phyloP scores from a whole-genome alignment of 73 alveolate genomes.

The Tetrahymena borealis region DNA sequence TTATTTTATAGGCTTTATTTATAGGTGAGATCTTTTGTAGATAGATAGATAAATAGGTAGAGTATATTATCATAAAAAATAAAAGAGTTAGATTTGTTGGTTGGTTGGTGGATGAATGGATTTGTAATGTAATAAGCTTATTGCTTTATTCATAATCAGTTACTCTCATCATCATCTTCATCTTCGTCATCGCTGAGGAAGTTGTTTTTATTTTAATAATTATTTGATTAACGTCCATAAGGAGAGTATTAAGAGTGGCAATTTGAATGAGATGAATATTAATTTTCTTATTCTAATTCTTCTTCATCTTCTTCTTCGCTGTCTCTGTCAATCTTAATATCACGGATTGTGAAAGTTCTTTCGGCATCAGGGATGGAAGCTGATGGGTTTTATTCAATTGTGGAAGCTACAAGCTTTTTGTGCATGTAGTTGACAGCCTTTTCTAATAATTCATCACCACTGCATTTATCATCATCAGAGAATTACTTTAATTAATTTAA shows the following conservation, averaged over 20 bases:
- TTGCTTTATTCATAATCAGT: too few species aligned
- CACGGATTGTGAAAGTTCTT: not conserved
- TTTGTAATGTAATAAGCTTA: too few species aligned
- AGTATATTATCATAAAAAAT: too few species aligned
- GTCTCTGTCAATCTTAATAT: not conserved
- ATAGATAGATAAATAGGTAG: too few species aligned
- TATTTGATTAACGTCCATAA: not conserved
- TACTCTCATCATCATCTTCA: not conserved
- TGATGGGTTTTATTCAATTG: not conserved
- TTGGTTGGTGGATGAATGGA: too few species aligned
- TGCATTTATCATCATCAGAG: conserved; percentile 1
- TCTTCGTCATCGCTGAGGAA: not conserved
- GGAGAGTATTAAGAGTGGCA: not conserved
- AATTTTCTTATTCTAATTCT: not conserved
- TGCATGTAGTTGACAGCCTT: not conserved
- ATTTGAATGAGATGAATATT: not conserved
- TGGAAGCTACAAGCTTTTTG: not conserved
- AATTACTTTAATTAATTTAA: not conserved
- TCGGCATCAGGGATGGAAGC: not conserved
- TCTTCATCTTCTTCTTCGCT: conserved; percentile 1
- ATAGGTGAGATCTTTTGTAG: too few species aligned
- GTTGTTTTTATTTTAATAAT: not conserved
- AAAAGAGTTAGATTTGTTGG: too few species aligned
- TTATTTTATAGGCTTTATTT: too few species aligned
- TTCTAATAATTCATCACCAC: not conserved